Evolutionary conservation across 805 yeast genomes (phyloP), one percentile per base, ranked within the genome.

Genomic region (Hanseniaspora singularis): DNA sequence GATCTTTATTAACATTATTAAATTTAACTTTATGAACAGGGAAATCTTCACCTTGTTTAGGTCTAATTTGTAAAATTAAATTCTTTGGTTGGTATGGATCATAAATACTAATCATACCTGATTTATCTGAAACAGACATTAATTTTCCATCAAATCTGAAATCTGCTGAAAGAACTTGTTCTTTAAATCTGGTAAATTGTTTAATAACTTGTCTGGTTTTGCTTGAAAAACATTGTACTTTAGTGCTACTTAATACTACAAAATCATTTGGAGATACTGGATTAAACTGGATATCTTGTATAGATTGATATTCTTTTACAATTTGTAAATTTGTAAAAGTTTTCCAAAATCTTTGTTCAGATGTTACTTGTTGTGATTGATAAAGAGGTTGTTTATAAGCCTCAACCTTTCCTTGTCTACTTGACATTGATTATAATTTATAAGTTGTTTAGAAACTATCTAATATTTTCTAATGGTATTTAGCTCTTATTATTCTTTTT

Each of bases 11-110:
- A 2, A 79, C 67, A 12, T 92, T 85, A 60, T 88, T 94, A 64
- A 92, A 92, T 61, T 84, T 85, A 3, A 96, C 87, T 16, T 89
- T 95, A 59, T 85, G 96, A 0, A 94, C 81, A 12, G 97, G 89
- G 15, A 44, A 44, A 62, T 85, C 88, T 4, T 81, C 65, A 0
- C 94, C 79, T 3, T 27, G 28, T 26, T 47, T 41, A 5, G 96
- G 95, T 48, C 77, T 75, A 41, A 92, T 69, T 19, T 92, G 77
- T 31, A 89, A 83, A 49, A 89, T 68, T 19, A 87, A 67, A 19
- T 85, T 77, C 54, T 94, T 70, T 36, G 94, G 87, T 53, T 76
- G 80, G 48, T 73, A 69, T 27, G 94, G 78, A 62, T 92, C 96
- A 59, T 83, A 89, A 9, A 88, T 79, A 52, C 94, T 94, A 12